A percentile compares a stretch with the other conserved stretches of the same genome.
Evolutionary conservation across 257 asterid species (phyloP).

Genomic region (Coffea canephora): DNA sequence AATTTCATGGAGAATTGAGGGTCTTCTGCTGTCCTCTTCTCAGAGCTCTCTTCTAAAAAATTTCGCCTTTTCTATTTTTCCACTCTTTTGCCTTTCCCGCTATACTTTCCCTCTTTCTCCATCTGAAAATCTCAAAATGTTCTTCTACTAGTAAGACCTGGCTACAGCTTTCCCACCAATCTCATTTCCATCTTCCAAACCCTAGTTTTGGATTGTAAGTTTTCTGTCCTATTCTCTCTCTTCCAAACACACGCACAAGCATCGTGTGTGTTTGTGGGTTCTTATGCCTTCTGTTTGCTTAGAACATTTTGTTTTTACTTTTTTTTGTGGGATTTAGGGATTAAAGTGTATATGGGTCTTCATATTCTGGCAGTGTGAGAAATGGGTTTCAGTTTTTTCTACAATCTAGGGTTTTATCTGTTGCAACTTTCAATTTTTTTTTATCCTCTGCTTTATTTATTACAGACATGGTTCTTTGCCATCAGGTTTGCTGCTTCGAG

Average conservation of each 20-base stretch:
- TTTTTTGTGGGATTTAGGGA: background rate
- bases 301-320: too few species aligned
- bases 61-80: background rate
- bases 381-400: background rate
- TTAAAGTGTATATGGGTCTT: background rate
- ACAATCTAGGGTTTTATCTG: background rate
- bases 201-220: conserved; percentile 9
- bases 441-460: background rate
- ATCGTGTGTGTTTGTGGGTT: background rate
- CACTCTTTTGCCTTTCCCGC: conserved; percentile 16
- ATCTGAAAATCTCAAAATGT: background rate
- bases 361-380: background rate
- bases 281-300: background rate
- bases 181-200: background rate
- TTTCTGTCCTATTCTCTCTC: background rate
- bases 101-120: conserved; percentile 7
- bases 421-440: background rate
- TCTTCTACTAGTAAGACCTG: background rate
- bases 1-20: conserved; percentile 18
- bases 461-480: background rate
- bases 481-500: background rate
- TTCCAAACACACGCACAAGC: background rate
- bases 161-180: background rate
- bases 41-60: conserved; percentile 1
- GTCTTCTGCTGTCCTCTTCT: background rate